phyloP scores from a whole-genome alignment of 2,329 filamentous ascomycete species.

The Ophiostoma montium region DNA sequence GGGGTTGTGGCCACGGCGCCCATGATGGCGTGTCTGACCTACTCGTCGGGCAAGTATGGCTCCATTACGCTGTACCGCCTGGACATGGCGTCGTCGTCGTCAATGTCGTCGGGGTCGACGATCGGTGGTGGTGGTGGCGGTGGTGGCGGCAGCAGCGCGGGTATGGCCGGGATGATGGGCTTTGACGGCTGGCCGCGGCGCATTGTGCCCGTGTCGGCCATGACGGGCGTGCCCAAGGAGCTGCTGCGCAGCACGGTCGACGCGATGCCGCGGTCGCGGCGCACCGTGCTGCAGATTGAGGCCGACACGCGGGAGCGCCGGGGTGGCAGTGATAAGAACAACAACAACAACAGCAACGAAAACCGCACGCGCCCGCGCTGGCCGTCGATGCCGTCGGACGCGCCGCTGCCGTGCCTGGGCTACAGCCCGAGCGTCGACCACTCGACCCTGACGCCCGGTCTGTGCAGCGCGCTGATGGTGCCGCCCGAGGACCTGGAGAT shows the following conservation, averaged over 20 bases:
- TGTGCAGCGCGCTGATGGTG: constrained; percentile 5
- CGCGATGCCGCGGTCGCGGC: constrained; percentile 10
- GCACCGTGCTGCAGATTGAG: constrained; percentile 10
- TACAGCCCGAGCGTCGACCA: constrained; percentile 11
- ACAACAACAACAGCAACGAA: background rate
- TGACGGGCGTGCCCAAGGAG: constrained; percentile 14
- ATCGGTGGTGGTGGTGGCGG: too few species aligned
- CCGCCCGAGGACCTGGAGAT: constrained; percentile 4
- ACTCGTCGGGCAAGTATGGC: constrained; percentile 9
- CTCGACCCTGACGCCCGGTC: constrained; percentile 2
- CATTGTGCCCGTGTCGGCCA: constrained; percentile 11
- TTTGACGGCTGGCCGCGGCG: constrained; percentile 12
- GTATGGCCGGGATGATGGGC: background rate
- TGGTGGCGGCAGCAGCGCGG: too few species aligned
- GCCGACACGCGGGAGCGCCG: background rate
- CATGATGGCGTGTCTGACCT: constrained; percentile 13
- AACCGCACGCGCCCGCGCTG: constrained; percentile 5
- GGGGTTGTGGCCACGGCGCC: background rate
- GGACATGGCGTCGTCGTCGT: constrained; percentile 7
- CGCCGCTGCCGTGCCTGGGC: constrained; percentile 4
- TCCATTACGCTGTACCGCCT: constrained; percentile 13
- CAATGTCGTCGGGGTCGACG: too few species aligned
- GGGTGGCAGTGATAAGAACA: background rate
- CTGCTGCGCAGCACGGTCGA: constrained; percentile 12
- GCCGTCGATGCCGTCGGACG: constrained; percentile 10